Evolutionary conservation across 2,329 filamentous ascomycete species (phyloP).

Genomic region (Penicillium sp.): DNA sequence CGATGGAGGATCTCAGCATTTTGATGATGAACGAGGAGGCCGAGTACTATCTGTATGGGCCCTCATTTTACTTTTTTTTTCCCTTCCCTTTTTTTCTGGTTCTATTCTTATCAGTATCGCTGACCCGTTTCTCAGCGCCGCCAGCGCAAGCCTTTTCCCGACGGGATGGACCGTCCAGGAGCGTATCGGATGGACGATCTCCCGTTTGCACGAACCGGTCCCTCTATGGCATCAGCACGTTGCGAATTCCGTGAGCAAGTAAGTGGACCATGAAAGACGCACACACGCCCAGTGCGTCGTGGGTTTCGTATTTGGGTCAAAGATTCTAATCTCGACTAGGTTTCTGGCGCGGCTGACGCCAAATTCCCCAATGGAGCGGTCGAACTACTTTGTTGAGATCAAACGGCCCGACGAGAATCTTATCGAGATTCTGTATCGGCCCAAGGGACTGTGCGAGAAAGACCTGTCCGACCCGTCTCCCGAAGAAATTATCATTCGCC

Average conservation of each 20-base stretch:
- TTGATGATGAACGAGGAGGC: slow-evolving; percentile 49
- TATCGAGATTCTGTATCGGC: slow-evolving; percentile 49
- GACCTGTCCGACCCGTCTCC: slow-evolving; percentile 36
- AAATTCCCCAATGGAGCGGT: slow-evolving; percentile 51
- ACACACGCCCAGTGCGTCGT: not conserved
- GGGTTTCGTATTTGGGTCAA: not conserved
- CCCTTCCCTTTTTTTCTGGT: slow-evolving; percentile 4
- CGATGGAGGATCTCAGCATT: slow-evolving; percentile 57
- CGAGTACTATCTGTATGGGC: slow-evolving; percentile 51
- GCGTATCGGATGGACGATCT: slow-evolving; percentile 53
- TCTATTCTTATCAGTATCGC: not conserved
- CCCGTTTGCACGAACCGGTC: slow-evolving; percentile 50
- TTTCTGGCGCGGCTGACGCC: slow-evolving; percentile 52
- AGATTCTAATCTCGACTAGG: slow-evolving; percentile 27
- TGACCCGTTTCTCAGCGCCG: slow-evolving; percentile 37
- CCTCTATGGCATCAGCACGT: slow-evolving; percentile 54
- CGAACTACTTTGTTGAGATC: slow-evolving; percentile 55
- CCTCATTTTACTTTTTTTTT: not conserved
- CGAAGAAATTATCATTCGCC: slow-evolving; percentile 50
- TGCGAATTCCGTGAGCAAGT: slow-evolving; percentile 48
- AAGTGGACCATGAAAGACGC: not conserved
- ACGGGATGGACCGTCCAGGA: slow-evolving; percentile 54
- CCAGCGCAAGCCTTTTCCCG: slow-evolving; percentile 56
- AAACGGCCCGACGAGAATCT: slow-evolving; percentile 40
- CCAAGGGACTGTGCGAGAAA: slow-evolving; percentile 43